These are phyloP conservation scores for Paecilomyces niveus DNA, from an alignment of 2,329 filamentous ascomycete genomes.

Conservation along the genomic window DNA sequence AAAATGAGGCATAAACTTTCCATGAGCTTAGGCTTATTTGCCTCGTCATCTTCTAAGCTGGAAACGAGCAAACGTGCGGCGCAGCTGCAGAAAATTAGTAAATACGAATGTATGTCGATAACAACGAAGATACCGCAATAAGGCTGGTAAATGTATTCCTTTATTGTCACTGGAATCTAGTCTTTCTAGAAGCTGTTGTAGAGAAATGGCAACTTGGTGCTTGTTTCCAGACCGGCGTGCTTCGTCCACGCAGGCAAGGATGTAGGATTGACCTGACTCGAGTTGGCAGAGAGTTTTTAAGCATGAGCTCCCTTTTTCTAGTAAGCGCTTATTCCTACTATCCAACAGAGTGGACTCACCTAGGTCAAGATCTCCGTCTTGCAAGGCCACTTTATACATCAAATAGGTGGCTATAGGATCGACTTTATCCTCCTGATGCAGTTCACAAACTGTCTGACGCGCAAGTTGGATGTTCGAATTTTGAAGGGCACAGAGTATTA, in stretches of 20 bases:
- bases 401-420: conserved; percentile 65
- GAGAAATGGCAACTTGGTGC: conserved; percentile 49
- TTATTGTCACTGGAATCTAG: conserved; percentile 43
- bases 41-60: conserved; percentile 30
- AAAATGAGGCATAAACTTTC: conserved; percentile 51
- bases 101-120: conserved; percentile 5
- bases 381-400: conserved; percentile 65
- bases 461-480: conserved; percentile 50
- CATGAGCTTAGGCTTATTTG: conserved; percentile 16
- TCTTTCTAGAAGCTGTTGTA: conserved; percentile 47
- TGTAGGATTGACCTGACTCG: conserved; percentile 52
- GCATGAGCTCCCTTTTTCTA: conserved; percentile 51
- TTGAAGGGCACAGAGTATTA: conserved; percentile 62
- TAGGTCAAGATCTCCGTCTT: conserved; percentile 48
- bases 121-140: conserved; percentile 54
- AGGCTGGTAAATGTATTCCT: conserved; percentile 53
- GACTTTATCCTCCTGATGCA: conserved; percentile 52
- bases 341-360: conserved; percentile 48
- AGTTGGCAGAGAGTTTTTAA: conserved; percentile 54
- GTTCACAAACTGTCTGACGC: conserved; percentile 48
- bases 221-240: conserved; percentile 61
- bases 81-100: conserved; percentile 24
- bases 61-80: conserved; percentile 40
- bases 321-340: conserved; percentile 22
- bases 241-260: conserved; percentile 76